phyloP scores from a whole-genome alignment of 768 basidiomycete species.

The Mycena rebaudengoi region DNA sequence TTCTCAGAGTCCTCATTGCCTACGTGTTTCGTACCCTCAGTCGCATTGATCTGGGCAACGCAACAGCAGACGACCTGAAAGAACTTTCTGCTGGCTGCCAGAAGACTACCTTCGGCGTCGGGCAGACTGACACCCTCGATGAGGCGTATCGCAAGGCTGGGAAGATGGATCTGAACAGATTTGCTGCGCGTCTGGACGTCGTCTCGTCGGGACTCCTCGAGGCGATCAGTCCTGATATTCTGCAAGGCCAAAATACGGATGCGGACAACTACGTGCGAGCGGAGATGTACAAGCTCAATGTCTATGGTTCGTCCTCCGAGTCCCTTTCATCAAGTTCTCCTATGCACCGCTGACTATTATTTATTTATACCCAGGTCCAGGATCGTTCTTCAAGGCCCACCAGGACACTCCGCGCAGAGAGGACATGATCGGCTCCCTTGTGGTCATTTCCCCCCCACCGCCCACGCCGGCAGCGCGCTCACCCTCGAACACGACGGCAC shows the following conservation, averaged over 20 bases:
- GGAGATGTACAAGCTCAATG: constrained; percentile 56
- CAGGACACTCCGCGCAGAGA: constrained; percentile 52
- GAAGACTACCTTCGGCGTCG: constrained; percentile 34
- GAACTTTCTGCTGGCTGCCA: constrained; percentile 22
- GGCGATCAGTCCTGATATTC: constrained; percentile 23
- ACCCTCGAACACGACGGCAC: constrained; percentile 34
- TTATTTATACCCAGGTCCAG: constrained; percentile 32
- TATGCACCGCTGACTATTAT: background rate
- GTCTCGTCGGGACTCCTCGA: constrained; percentile 32
- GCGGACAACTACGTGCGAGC: constrained; percentile 29
- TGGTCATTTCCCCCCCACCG: constrained; percentile 52
- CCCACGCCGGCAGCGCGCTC: constrained; percentile 48
- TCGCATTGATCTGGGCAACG: background rate
- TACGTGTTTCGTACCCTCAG: background rate
- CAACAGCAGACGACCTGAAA: background rate
- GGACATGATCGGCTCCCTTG: constrained; percentile 58
- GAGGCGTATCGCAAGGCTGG: constrained; percentile 39
- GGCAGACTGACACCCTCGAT: constrained; percentile 35
- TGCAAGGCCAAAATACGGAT: background rate
- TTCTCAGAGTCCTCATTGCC: no score
- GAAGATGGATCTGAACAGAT: constrained; percentile 34
- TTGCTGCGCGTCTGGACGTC: constrained; percentile 35
- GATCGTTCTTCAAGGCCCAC: constrained; percentile 56
- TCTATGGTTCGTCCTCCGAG: constrained; percentile 46
- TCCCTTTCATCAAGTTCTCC: background rate